phyloP scores from a whole-genome alignment of 768 basidiomycete genomes.

The Cystofilobasidium capitatum region DNA sequence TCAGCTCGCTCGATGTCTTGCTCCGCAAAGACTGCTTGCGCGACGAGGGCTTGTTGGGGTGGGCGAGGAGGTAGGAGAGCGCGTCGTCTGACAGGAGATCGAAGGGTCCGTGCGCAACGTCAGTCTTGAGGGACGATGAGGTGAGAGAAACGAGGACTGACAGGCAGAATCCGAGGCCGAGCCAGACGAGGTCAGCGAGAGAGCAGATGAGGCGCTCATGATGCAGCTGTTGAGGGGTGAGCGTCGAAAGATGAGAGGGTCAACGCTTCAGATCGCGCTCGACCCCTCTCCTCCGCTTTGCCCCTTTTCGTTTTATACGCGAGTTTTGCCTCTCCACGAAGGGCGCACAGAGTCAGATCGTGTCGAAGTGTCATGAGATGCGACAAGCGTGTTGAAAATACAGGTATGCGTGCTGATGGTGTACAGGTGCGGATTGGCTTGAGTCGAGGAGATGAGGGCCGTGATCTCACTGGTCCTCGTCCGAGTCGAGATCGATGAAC shows the following conservation, averaged over 20 bases:
- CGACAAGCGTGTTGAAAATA: no score
- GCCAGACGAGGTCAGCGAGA: constrained; percentile 9
- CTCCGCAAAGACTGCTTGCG: background rate
- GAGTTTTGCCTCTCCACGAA: no score
- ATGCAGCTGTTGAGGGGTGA: background rate
- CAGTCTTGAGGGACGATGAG: background rate
- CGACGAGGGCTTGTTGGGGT: constrained; percentile 13
- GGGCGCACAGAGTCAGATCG: no score
- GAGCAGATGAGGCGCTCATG: constrained; percentile 18
- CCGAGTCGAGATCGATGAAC: constrained; percentile 13
- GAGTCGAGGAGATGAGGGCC: no score
- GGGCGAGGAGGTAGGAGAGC: constrained; percentile 19
- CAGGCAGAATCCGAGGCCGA: constrained; percentile 1
- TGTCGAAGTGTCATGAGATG: no score
- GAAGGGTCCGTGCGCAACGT: background rate
- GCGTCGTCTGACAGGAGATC: background rate
- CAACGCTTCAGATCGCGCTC: no score
- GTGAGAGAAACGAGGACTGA: background rate
- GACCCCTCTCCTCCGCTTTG: no score
- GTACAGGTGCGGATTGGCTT: no score
- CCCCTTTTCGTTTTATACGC: no score
- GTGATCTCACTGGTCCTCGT: background rate
- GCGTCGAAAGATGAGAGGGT: background rate
- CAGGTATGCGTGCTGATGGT: no score
- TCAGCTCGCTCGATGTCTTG: background rate